Base-by-base conservation (phyloP, 768 basidiomycete genomes). In the Boletus sensibilis region DNA sequence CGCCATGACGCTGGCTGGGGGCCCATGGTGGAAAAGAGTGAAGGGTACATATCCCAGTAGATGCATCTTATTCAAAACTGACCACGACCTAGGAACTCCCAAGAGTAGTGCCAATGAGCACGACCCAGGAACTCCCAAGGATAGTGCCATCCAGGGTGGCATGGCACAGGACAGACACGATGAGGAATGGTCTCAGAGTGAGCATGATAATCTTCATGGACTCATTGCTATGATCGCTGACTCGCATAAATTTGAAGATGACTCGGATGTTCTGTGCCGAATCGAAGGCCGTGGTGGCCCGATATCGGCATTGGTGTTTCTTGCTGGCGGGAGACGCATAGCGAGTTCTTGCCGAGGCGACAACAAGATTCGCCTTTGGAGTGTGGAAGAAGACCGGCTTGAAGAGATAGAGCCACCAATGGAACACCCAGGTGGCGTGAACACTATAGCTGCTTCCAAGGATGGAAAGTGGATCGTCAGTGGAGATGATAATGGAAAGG, bases 391-490 rank as follows among this genome's bases (percentile, higher is more conserved):
- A 5, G 27, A 12, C 27, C 23, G 4, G 25, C 21, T 39, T 6
- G 6, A 33, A 23, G 33, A 41, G 48, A 46, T 44, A 14, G 21
- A 55, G 4, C 4, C 54, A 25, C 45, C 44, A 12, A 51, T 46
- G 0, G 37, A 44, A 50, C 47, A 41, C 40, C 40, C 20, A 5
- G 20, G 20, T 40, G 37, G 41, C 37, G 53, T 51, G n/a, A 25
- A 18, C 13, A 25, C 45, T 1, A 38, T 62, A 23, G 42, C 47
- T 18, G 25, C 46, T 27, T 62, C 59, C 41, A 45, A 42, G 29
- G 52, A 54, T 18, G 61, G 61, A 25, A 52, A n/a, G 37, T 52
- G 31, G 46, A 33, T 62, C 21, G 34, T 62, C 18, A 54, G 48
- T 23, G 61, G 60, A 5, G 52, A 49, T 16, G 31, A 34, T n/a